Conservation (phyloP, 306 rosid species). For the Lagenaria siceraria region DNA sequence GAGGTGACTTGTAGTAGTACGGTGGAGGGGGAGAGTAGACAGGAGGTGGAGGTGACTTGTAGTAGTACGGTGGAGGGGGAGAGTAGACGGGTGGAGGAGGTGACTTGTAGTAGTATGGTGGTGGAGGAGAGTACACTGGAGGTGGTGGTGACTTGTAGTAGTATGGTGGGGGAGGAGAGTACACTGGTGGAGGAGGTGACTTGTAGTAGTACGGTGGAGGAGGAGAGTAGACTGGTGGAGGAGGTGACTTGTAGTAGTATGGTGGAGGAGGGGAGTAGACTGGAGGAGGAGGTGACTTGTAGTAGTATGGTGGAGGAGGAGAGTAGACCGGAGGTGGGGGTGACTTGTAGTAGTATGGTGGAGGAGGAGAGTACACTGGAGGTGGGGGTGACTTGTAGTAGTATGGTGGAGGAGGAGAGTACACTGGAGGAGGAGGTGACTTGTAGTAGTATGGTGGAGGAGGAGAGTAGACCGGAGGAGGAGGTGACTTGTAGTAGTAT, state of each 20-base stretch:
- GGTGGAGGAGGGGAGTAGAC: not conserved
- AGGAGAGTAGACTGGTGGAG: conserved; percentile 15
- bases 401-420: not conserved
- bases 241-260: conserved; percentile 16
- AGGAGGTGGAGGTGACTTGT: not conserved
- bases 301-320: not conserved
- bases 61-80: not conserved
- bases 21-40: conserved; percentile 3
- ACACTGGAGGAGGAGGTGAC: conserved; percentile 11
- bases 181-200: not conserved
- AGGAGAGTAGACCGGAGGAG: conserved; percentile 1
- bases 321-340: not conserved
- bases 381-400: conserved; percentile 17
- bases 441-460: conserved; percentile 9
- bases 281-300: conserved; percentile 13
- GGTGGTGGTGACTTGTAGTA: conserved; percentile 19
- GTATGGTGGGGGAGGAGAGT: not conserved
- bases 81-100: conserved; percentile 12
- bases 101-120: not conserved
- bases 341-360: conserved; percentile 1
- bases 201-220: conserved; percentile 4
- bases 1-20: conserved; percentile 33
- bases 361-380: not conserved
- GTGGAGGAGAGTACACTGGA: not conserved
- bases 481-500: conserved; percentile 7